Conservation (phyloP, 257 asterid genomes). For the Petunia secreta region DNA sequence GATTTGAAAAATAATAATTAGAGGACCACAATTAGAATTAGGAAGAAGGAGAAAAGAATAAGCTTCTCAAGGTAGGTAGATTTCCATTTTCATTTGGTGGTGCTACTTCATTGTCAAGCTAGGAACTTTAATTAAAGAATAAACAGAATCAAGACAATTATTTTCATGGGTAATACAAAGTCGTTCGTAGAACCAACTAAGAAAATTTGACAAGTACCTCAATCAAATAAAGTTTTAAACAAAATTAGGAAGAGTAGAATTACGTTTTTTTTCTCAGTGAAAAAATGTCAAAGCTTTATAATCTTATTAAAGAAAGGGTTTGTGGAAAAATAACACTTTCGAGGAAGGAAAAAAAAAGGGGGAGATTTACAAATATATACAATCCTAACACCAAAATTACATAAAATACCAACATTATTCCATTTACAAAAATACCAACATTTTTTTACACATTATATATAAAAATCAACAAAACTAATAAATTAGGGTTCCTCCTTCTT, state of each 20-base stretch:
- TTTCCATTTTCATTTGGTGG: constrained; percentile 3
- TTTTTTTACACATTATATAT: too few species aligned
- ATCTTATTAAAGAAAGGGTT: not conserved
- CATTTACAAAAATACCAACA: too few species aligned
- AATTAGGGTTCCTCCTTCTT: too few species aligned
- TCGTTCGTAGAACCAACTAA: not conserved
- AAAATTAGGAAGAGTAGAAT: not conserved
- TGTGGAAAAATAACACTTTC: not conserved
- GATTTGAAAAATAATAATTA: too few species aligned
- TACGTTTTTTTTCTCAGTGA: not conserved
- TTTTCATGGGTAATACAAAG: not conserved
- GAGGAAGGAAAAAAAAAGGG: not conserved
- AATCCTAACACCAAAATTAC: too few species aligned
- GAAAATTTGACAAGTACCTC: not conserved
- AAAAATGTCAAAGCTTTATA: not conserved
- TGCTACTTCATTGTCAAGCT: not conserved
- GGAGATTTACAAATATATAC: too few species aligned
- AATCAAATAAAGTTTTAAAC: not conserved
- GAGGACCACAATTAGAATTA: not conserved
- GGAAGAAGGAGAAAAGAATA: not conserved
- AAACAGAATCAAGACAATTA: not conserved
- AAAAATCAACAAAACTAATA: too few species aligned
- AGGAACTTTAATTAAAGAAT: not conserved
- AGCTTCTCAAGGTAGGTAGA: not conserved
- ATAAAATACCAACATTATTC: too few species aligned